Evolutionary conservation across 306 rosid species (phyloP).

Genomic region (Alnus rubra): DNA sequence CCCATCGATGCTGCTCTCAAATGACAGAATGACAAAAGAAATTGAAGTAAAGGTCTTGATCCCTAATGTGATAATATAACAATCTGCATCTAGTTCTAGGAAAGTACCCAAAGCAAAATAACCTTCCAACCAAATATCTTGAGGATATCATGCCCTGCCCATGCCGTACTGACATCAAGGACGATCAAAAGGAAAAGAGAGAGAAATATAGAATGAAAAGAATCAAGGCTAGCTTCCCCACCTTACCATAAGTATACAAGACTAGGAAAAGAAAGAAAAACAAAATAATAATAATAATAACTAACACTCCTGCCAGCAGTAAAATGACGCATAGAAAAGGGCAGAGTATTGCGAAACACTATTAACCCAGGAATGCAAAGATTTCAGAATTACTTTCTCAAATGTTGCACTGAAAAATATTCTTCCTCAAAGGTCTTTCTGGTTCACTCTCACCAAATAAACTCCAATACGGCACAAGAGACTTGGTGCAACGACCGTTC

Average conservation of each 20-base stretch:
- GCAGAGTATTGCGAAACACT: not conserved
- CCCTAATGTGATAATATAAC: not conserved
- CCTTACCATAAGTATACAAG: not conserved
- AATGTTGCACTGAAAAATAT: not conserved
- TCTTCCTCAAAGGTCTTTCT: not conserved
- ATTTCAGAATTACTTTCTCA: not conserved
- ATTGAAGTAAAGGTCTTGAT: not conserved
- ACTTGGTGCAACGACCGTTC: not conserved
- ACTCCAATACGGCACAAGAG: not conserved
- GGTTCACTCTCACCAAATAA: not conserved
- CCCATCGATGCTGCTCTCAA: not conserved
- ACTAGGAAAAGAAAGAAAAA: not conserved
- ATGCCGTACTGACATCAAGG: not conserved
- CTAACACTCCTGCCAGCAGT: not conserved
- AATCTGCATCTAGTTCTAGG: not conserved
- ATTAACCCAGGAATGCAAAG: not conserved
- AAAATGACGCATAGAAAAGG: not conserved
- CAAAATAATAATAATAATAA: not conserved
- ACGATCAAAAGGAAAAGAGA: not conserved
- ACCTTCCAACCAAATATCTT: too few species aligned
- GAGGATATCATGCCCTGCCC: too few species aligned
- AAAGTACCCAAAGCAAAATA: not conserved
- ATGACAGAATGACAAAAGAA: not conserved
- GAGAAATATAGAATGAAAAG: not conserved
- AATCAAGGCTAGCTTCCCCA: not conserved